Percentiles rank a stretch among this genome's conserved stretches.
phyloP scores from a whole-genome alignment of 1,284 basidiomycete species.

The Heliocybe sulcata region DNA sequence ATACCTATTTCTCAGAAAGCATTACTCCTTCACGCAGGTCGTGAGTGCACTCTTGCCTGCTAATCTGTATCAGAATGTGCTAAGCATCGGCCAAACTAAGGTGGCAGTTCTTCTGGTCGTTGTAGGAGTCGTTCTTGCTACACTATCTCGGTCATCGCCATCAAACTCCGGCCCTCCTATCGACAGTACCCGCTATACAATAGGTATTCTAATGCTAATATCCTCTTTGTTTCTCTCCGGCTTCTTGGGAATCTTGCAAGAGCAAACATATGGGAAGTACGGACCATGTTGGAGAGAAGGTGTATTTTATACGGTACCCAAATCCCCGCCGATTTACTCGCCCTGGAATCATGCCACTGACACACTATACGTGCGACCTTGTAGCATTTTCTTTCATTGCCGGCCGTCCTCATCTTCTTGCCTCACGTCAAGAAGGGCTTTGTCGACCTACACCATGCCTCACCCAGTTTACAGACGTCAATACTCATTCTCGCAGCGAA shows the following conservation, averaged over 20 bases:
- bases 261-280: constrained; percentile 67
- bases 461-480: constrained; percentile 23
- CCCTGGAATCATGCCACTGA: background rate
- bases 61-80: constrained; percentile 1
- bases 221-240: constrained; percentile 70
- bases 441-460: constrained; percentile 27
- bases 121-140: constrained; percentile 68
- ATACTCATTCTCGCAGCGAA: constrained; percentile 56
- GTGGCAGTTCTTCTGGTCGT: constrained; percentile 70
- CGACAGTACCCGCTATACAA: constrained; percentile 44
- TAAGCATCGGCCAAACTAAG: constrained; percentile 23
- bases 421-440: constrained; percentile 51
- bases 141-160: constrained; percentile 53
- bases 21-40: constrained; percentile 58
- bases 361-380: background rate
- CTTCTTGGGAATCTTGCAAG: constrained; percentile 75
- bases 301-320: constrained; percentile 72
- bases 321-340: background rate
- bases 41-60: constrained; percentile 32
- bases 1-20: constrained; percentile 44
- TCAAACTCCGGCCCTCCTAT: constrained; percentile 19
- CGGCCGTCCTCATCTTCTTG: constrained; percentile 63
- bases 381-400: constrained; percentile 68
- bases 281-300: constrained; percentile 82
- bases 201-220: constrained; percentile 69